Evolutionary conservation across 2,329 filamentous ascomycete genomes (phyloP).

Genomic region (Sporothrix brasiliensis): DNA sequence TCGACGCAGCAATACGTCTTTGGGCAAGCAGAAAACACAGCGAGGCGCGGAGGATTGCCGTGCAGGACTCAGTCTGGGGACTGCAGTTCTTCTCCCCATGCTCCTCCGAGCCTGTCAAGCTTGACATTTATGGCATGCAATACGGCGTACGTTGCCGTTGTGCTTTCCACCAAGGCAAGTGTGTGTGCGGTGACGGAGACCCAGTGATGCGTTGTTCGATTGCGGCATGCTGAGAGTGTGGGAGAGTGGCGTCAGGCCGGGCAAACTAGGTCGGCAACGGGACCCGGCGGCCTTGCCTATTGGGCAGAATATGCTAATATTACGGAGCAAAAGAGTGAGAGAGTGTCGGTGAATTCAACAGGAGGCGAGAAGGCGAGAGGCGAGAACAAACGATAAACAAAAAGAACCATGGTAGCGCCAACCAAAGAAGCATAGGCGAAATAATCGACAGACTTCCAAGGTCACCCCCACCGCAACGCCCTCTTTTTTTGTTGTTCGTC

Average conservation of each 20-base stretch:
- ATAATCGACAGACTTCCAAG: background rate
- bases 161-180: background rate
- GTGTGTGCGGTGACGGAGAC: background rate
- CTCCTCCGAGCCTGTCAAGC: slow-evolving; percentile 1
- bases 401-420: slow-evolving; percentile 7
- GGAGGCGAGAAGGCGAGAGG: background rate
- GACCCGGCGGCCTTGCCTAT: slow-evolving; percentile 27
- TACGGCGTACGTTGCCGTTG: no score
- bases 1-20: background rate
- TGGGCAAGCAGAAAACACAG: background rate
- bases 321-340: no score
- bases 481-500: background rate
- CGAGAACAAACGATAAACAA: slow-evolving; percentile 16
- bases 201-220: slow-evolving; percentile 20
- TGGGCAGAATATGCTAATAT: background rate
- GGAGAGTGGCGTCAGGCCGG: no score
- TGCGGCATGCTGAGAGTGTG: background rate
- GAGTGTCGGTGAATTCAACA: background rate
- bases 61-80: background rate
- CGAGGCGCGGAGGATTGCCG: slow-evolving; percentile 12
- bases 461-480: slow-evolving; percentile 24
- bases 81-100: background rate
- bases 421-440: background rate
- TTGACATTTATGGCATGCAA: slow-evolving; percentile 10
- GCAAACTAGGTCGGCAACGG: slow-evolving; percentile 24